Base-by-base conservation (phyloP, 2,329 filamentous ascomycete genomes). In the Talaromyces sp. region DNA sequence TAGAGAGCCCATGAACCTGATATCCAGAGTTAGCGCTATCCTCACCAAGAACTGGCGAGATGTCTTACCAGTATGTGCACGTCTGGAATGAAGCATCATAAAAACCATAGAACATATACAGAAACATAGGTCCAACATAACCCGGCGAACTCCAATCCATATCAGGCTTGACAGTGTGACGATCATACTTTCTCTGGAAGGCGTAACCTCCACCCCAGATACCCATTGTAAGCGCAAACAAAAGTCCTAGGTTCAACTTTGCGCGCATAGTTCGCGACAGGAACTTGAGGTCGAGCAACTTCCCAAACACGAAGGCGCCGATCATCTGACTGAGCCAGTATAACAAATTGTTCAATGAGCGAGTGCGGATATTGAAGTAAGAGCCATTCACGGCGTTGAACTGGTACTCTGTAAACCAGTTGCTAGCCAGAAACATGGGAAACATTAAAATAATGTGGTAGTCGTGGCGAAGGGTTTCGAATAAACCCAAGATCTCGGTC, bases 31-130 rank as follows among this genome's bases (percentile, higher is more conserved):
- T 15, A 67, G 43, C 3, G n/a, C 25, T 36, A 19, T 29, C 2
- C 19, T 27, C 19, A 45, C 27, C 27, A 17, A 17, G n/a, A 31
- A n/a, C 60, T 4, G n/a, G 34, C 13, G 29, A 11, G 38, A 43
- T 64, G 53, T 75, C 82, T 71, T 76, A 85, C 93, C 93, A 97
- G 83, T 98, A 97, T 59, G 93, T 89, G 72, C 84, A 88, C 0
- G 92, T 94, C 82, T 98, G 94, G 89, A 92, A 97, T 63, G 89
- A 86, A 51, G 93, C 92, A 76, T 97, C 94, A 71, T 89, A 95
- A 78, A 95, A 89, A 47, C 92, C 92, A 76, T 95, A 96, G 78
- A 93, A 93, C 72, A 96, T 91, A 82, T 93, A 96, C 61, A 96
- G 80, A 76, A 96, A 92, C 86, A 96, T 91, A 13, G 91, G 91